These are phyloP conservation scores for Phytophthora rubi DNA, from an alignment of 352 stramenopile species.

Conservation along the genomic window DNA sequence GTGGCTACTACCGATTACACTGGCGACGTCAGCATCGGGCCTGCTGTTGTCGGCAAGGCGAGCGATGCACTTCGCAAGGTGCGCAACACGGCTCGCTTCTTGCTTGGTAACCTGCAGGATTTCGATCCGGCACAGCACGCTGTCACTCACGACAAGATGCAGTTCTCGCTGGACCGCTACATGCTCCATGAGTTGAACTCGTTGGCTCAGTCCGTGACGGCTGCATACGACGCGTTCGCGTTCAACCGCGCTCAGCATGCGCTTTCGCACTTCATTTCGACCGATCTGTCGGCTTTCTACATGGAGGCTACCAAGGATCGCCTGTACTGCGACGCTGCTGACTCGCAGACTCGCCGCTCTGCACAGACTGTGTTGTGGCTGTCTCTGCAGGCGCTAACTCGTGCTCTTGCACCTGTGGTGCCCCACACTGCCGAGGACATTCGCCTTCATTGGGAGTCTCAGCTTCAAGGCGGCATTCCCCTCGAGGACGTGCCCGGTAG, in stretches of 20 bases:
- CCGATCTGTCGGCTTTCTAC: constrained; percentile 98
- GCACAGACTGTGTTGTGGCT: constrained; percentile 91
- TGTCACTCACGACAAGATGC: constrained; percentile 89
- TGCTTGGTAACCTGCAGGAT: constrained; percentile 96
- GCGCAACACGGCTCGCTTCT: constrained; percentile 97
- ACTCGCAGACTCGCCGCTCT: constrained; percentile 79
- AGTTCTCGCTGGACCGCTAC: constrained; percentile 93
- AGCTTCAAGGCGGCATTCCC: constrained; percentile 45
- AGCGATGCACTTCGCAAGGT: constrained; percentile 87
- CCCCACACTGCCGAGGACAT: constrained; percentile 98
- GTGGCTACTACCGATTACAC: constrained; percentile 98
- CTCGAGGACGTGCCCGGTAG: constrained; percentile 68
- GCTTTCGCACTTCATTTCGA: constrained; percentile 92
- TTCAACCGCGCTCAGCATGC: constrained; percentile 94
- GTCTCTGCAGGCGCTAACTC: constrained; percentile 67
- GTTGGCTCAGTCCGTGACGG: constrained; percentile 87
- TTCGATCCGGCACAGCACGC: constrained; percentile 88
- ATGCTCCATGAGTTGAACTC: constrained; percentile 93
- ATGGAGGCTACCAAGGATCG: constrained; percentile 97
- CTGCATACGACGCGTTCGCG: constrained; percentile 83
- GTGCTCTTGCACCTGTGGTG: constrained; percentile 89
- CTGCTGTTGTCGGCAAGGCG: constrained; percentile 91
- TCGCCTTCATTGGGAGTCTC: constrained; percentile 85
- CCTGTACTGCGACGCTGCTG: constrained; percentile 94
- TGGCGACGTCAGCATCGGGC: constrained; percentile 94